phyloP scores from a whole-genome alignment of 345 rosid genomes.

The Eutrema japonicum region DNA sequence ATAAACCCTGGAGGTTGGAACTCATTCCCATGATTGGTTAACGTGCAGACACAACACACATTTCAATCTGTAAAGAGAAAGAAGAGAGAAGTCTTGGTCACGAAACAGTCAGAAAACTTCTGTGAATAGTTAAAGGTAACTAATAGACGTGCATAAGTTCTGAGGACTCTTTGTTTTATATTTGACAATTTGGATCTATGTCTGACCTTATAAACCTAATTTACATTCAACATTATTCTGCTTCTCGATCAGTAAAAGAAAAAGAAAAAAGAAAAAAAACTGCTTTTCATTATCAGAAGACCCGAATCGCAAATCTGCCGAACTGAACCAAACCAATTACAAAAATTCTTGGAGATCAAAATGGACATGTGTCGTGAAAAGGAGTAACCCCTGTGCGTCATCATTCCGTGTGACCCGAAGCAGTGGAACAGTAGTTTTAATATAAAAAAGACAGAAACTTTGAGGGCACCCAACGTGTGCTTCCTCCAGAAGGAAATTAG shows the following conservation, averaged over 20 bases:
- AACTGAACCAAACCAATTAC: constrained; percentile 16
- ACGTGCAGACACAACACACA: constrained; percentile 44
- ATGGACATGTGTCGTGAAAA: constrained; percentile 24
- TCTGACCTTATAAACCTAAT: neutral
- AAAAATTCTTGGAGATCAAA: neutral
- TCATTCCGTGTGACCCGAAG: constrained; percentile 15
- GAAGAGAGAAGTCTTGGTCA: constrained; percentile 27
- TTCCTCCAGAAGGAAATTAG: constrained; percentile 16
- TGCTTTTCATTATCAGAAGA: neutral
- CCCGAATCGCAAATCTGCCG: neutral
- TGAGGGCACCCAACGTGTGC: neutral
- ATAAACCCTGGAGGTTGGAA: constrained; percentile 25
- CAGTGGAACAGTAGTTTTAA: constrained; percentile 2
- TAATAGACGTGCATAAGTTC: neutral
- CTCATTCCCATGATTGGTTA: constrained; percentile 32
- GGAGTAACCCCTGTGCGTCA: constrained; percentile 14
- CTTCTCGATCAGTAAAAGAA: neutral
- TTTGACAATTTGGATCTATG: neutral
- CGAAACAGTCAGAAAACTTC: neutral
- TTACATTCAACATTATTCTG: neutral
- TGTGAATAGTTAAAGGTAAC: neutral
- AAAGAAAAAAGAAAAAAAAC: neutral
- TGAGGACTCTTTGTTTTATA: neutral
- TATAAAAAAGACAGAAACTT: neutral
- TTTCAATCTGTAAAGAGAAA: constrained; percentile 25